These are phyloP conservation scores for Scheffersomyces illinoinensis DNA, from an alignment of 1,139 yeast species.

Conservation along the genomic window DNA sequence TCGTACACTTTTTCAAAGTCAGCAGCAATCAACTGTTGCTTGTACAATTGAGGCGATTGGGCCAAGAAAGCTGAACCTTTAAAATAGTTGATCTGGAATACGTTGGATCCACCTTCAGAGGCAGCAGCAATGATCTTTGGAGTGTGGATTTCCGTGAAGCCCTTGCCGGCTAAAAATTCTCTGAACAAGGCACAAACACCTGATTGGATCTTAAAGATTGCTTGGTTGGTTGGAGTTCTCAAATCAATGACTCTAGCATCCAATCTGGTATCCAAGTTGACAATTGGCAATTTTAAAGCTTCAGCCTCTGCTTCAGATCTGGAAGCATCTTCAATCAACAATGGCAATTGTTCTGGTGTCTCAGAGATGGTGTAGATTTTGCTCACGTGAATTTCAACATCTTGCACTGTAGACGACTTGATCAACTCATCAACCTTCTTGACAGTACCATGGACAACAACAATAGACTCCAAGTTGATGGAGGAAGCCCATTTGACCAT, in stretches of 20 bases:
- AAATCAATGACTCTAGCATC: conserved; percentile 94
- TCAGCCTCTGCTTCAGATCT: conserved; percentile 96
- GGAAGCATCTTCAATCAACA: conserved; percentile 92
- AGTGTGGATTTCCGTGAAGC: conserved; percentile 89
- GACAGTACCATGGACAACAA: conserved; percentile 83
- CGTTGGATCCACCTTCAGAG: conserved; percentile 97
- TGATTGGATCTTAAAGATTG: conserved; percentile 90
- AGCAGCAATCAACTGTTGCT: conserved; percentile 96
- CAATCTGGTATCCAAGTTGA: conserved; percentile 92
- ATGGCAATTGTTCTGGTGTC: conserved; percentile 91
- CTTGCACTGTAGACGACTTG: conserved; percentile 89
- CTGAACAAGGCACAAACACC: conserved; percentile 88
- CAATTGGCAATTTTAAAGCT: conserved; percentile 87
- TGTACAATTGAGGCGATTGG: conserved; percentile 97
- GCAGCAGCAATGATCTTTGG: conserved; percentile 96
- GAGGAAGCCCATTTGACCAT: conserved; percentile 96
- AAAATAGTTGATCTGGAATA: conserved; percentile 89
- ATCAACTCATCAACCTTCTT: conserved; percentile 83
- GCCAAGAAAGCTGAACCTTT: conserved; percentile 92
- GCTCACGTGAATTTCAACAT: conserved; percentile 77
- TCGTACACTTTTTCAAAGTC: conserved; percentile 96
- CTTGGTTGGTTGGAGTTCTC: conserved; percentile 96
- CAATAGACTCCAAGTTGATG: conserved; percentile 86
- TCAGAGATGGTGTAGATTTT: conserved; percentile 78
- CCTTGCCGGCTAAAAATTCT: conserved; percentile 70